These are phyloP conservation scores for Bryum argenteum DNA, from an alignment of 225 moss, liverwort and hornwort genomes.

Conservation along the genomic window DNA sequence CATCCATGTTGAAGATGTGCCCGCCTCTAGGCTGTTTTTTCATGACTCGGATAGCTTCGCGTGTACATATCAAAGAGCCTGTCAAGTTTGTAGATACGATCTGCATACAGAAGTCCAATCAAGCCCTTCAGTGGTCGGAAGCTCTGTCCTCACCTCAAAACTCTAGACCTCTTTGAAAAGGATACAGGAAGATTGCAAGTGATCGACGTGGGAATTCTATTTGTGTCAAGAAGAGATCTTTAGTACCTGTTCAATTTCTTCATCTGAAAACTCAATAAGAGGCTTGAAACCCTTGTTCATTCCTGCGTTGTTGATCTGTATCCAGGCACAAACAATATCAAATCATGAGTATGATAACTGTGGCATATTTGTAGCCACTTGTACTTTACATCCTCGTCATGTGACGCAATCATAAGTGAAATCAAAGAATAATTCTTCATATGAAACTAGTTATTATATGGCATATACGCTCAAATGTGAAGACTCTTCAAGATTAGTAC, in stretches of 20 bases:
- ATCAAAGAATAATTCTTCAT: neutral
- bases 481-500: slow-evolving; percentile 24
- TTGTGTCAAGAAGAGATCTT: neutral
- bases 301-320: slow-evolving; percentile 89
- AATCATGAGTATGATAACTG: slow-evolving; percentile 18
- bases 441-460: neutral
- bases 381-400: slow-evolving; percentile 18
- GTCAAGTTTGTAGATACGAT: slow-evolving; percentile 89
- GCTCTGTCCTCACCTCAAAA: neutral
- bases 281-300: slow-evolving; percentile 93
- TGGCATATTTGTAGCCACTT: slow-evolving; percentile 5
- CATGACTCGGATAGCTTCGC: slow-evolving; percentile 93
- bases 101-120: slow-evolving; percentile 41
- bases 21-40: slow-evolving; percentile 82
- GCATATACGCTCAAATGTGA: neutral
- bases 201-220: too few relatives aligned
- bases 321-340: slow-evolving; percentile 18
- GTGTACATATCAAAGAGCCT: slow-evolving; percentile 90
- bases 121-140: slow-evolving; percentile 4
- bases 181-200: neutral
- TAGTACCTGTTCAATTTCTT: slow-evolving; percentile 76
- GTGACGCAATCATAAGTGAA: slow-evolving; percentile 1
- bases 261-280: slow-evolving; percentile 78
- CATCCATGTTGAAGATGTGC: slow-evolving; percentile 98
- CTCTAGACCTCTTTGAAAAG: slow-evolving; percentile 4